These are phyloP conservation scores for Circinella umbellata DNA, from an alignment of 371 early-diverging fungal species.

Conservation along the genomic window DNA sequence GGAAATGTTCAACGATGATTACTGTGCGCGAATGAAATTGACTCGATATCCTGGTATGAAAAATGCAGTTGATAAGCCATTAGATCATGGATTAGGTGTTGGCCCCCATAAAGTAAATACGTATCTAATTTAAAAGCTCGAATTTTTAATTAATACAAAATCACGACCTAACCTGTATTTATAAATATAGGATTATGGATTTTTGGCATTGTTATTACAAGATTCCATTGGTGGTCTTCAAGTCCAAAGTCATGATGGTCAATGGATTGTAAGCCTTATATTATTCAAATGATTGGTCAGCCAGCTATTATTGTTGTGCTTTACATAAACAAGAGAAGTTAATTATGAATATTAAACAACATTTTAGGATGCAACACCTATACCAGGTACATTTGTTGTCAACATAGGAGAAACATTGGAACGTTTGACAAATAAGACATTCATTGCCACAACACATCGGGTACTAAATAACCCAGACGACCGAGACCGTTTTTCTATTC, in stretches of 20 bases:
- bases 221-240: conserved; percentile 66
- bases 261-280: conserved; percentile 51
- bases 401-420: conserved; percentile 73
- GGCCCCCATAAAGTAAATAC: conserved; percentile 55
- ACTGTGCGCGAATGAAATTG: conserved; percentile 55
- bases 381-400: conserved; percentile 66
- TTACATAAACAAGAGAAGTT: too few relatives aligned
- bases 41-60: conserved; percentile 37
- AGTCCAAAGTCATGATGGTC: conserved; percentile 62
- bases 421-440: conserved; percentile 53
- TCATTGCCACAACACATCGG: conserved; percentile 66
- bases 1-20: conserved; percentile 46
- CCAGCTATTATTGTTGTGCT: background rate
- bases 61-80: conserved; percentile 30
- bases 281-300: too few relatives aligned
- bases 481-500: conserved; percentile 56
- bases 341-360: background rate
- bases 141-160: too few relatives aligned
- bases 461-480: conserved; percentile 48
- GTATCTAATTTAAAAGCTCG: background rate
- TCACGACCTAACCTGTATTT: too few relatives aligned
- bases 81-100: conserved; percentile 53
- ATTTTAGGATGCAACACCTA: conserved; percentile 52
- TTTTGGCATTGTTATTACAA: conserved; percentile 64
- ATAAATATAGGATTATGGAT: conserved; percentile 44